phyloP scores from a whole-genome alignment of 1,284 basidiomycete genomes.

The Irpex sp. region DNA sequence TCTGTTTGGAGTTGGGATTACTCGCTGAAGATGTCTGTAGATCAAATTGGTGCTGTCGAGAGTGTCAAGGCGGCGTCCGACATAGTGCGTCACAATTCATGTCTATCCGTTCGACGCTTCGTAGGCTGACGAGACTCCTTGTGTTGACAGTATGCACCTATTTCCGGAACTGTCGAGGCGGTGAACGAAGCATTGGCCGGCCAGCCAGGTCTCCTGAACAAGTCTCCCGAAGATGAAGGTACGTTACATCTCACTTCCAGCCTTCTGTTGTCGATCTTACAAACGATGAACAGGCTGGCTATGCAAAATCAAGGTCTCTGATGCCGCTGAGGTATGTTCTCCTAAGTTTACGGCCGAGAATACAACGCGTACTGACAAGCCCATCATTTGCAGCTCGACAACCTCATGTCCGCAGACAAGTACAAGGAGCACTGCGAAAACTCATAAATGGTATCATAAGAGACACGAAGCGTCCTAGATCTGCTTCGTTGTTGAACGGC shows the following conservation, averaged over 20 bases:
- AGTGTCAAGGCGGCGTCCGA: conserved; percentile 98
- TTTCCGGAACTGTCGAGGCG: conserved; percentile 78
- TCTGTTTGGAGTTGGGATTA: too few relatives aligned
- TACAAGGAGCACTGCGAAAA: conserved; percentile 74
- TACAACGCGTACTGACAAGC: too few relatives aligned
- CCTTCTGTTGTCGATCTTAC: conserved; percentile 2
- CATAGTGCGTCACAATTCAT: too few relatives aligned
- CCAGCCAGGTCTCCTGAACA: conserved; percentile 84
- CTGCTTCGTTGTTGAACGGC: background rate
- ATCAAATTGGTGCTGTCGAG: conserved; percentile 92
- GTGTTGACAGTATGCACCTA: conserved; percentile 79
- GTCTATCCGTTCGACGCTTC: too few relatives aligned
- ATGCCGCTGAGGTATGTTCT: conserved; percentile 75
- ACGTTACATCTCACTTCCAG: conserved; percentile 18
- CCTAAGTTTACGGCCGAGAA: too few relatives aligned
- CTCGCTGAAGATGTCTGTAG: too few relatives aligned
- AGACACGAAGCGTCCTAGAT: background rate
- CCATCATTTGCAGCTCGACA: conserved; percentile 64
- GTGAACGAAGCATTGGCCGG: conserved; percentile 74
- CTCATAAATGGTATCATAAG: conserved; percentile 17
- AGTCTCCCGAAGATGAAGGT: conserved; percentile 85
- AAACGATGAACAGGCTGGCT: conserved; percentile 72
- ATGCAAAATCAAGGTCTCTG: conserved; percentile 84
- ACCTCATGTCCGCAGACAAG: conserved; percentile 71
- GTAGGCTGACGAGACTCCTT: conserved; percentile 1